Evolutionary conservation across 2,329 filamentous ascomycete genomes (phyloP).

Genomic region (Ploettnerulaceae sp.): DNA sequence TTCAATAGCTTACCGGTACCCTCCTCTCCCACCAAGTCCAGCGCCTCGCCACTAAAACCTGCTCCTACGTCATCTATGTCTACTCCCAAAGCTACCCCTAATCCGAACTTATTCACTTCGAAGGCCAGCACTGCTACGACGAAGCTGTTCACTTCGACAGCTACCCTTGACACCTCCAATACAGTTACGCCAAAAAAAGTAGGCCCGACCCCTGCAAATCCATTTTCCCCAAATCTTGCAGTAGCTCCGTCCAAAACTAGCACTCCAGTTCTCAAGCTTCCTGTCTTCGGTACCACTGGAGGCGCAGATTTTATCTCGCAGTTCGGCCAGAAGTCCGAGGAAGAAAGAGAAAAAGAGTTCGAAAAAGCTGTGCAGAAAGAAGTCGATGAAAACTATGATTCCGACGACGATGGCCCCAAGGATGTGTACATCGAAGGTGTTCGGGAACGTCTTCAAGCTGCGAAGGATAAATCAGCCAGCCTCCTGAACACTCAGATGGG

Average conservation of each 20-base stretch:
- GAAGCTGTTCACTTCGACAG: not conserved
- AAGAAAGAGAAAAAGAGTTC: too few species aligned
- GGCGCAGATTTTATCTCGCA: slow-evolving; percentile 25
- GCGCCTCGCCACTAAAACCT: slow-evolving; percentile 5
- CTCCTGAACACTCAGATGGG: too few species aligned
- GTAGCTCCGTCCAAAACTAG: not conserved
- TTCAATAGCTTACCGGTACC: slow-evolving; percentile 26
- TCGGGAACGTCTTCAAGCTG: too few species aligned
- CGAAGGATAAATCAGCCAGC: too few species aligned
- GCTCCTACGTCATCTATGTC: not conserved
- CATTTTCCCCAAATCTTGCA: slow-evolving; percentile 16
- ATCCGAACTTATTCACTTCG: not conserved
- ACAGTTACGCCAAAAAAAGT: slow-evolving; percentile 9
- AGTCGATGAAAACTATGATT: slow-evolving; percentile 31
- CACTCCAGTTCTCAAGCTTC: slow-evolving; percentile 21
- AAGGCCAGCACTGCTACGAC: slow-evolving; percentile 1
- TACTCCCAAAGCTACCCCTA: slow-evolving; percentile 9
- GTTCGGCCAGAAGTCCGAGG: slow-evolving; percentile 22
- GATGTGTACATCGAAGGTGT: too few species aligned
- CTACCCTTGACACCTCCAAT: not conserved
- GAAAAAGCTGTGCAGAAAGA: slow-evolving; percentile 29
- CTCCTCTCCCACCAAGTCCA: slow-evolving; percentile 14
- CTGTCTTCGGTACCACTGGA: slow-evolving; percentile 21
- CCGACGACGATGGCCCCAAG: slow-evolving; percentile 30
- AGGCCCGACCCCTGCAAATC: not conserved